Conservation (phyloP, 306 rosid genomes). For the Bauhinia variegata region DNA sequence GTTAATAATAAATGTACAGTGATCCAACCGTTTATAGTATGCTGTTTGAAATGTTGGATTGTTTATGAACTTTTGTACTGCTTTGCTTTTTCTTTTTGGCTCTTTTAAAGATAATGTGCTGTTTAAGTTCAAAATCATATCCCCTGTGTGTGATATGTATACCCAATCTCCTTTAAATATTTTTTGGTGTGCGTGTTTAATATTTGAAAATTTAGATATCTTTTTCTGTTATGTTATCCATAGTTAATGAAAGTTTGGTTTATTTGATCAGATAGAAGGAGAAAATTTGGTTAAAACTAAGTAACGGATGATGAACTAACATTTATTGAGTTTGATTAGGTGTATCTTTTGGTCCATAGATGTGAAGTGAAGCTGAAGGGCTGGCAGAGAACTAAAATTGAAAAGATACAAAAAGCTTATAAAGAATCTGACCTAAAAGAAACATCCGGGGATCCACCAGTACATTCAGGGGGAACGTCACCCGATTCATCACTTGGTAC, state of each 20-base stretch:
- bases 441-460: constrained; percentile 47
- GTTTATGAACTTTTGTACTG: too few relatives aligned
- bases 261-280: constrained; percentile 18
- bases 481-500: constrained; percentile 51
- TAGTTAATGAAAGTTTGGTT: constrained; percentile 25
- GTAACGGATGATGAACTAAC: constrained; percentile 39
- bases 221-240: constrained; percentile 12
- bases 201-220: not conserved
- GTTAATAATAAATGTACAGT: constrained; percentile 3
- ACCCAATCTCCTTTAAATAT: not conserved
- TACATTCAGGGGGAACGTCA: constrained; percentile 45
- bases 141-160: constrained; percentile 22
- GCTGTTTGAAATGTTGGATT: too few relatives aligned
- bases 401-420: constrained; percentile 41
- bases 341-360: constrained; percentile 85
- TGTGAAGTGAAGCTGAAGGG: constrained; percentile 64
- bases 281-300: constrained; percentile 18
- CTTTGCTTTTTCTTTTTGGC: too few relatives aligned
- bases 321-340: constrained; percentile 55
- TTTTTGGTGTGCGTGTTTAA: constrained; percentile 8
- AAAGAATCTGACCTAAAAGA: constrained; percentile 55
- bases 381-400: constrained; percentile 52
- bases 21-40: not conserved
- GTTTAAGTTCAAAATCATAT: constrained; percentile 21
- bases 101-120: constrained; percentile 2